phyloP scores from a whole-genome alignment of 768 basidiomycete genomes.

The Collybia sp. region DNA sequence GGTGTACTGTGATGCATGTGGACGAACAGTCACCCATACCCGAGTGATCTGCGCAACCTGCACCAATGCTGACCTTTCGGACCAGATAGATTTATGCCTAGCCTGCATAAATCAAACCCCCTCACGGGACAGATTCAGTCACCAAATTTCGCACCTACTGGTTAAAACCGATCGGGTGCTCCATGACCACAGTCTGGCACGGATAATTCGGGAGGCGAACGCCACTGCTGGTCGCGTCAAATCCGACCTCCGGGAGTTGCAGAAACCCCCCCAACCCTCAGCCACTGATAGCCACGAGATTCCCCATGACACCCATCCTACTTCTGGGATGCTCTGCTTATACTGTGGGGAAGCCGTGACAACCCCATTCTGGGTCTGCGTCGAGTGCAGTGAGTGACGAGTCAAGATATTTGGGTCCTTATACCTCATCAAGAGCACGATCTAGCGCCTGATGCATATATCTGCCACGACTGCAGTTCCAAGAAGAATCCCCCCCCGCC shows the following conservation, averaged over 20 bases:
- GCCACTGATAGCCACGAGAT: neutral
- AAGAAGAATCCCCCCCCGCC: conserved; percentile 7
- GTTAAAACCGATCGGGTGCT: conserved; percentile 25
- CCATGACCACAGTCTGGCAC: conserved; percentile 25
- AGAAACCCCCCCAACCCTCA: conserved; percentile 7
- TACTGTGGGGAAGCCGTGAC: conserved; percentile 11
- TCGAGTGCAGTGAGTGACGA: conserved; percentile 13
- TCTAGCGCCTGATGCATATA: conserved; percentile 25
- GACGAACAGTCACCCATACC: conserved; percentile 24
- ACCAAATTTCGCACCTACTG: conserved; percentile 25
- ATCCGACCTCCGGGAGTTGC: conserved; percentile 17
- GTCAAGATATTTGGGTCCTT: neutral
- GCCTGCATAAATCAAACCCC: conserved; percentile 24
- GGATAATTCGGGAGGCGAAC: conserved; percentile 20
- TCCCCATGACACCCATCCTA: neutral
- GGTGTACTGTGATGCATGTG: conserved; percentile 28
- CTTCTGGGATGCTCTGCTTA: conserved; percentile 5
- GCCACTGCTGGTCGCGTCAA: conserved; percentile 19
- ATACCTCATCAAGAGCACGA: neutral
- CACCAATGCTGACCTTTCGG: conserved; percentile 25
- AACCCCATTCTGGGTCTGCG: conserved; percentile 17
- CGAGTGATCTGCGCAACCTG: conserved; percentile 27
- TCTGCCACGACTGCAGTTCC: conserved; percentile 26
- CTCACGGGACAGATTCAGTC: conserved; percentile 22
- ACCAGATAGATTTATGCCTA: conserved; percentile 27